A percentile compares a stretch with the other conserved stretches of the same genome.
Evolutionary conservation across 2,329 filamentous ascomycete species (phyloP).

Genomic region (Cytospora mali): DNA sequence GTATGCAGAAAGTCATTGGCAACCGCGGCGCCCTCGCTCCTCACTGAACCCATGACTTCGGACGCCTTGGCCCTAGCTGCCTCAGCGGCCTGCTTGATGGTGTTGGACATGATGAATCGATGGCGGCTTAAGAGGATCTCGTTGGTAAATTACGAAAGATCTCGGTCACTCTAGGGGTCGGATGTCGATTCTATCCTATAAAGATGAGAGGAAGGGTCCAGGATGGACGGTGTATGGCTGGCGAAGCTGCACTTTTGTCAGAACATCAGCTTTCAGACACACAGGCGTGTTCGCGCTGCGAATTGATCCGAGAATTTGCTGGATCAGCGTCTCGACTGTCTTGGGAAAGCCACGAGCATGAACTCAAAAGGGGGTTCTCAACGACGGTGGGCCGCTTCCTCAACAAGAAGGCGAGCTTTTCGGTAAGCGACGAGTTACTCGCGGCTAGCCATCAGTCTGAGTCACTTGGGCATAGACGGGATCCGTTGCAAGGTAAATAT

Average conservation of each 20-base stretch:
- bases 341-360: not conserved
- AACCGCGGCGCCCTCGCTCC: slow-evolving; percentile 48
- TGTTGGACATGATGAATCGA: slow-evolving; percentile 37
- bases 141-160: not conserved
- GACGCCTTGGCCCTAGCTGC: slow-evolving; percentile 56
- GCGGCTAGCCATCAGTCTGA: slow-evolving; percentile 5
- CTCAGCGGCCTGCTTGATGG: slow-evolving; percentile 60
- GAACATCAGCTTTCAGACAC: not conserved
- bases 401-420: slow-evolving; percentile 5
- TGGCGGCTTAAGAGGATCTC: not conserved
- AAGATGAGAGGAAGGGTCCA: not conserved
- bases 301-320: not conserved
- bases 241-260: slow-evolving; percentile 16
- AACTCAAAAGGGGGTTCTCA: not conserved
- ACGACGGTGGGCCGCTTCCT: slow-evolving; percentile 5
- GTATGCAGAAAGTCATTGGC: slow-evolving; percentile 73
- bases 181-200: not conserved
- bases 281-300: not conserved
- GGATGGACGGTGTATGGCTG: not conserved
- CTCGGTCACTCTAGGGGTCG: slow-evolving; percentile 6
- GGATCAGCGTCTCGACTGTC: not conserved
- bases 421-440: slow-evolving; percentile 16
- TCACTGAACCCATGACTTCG: slow-evolving; percentile 49
- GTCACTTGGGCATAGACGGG: not conserved
- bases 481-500: slow-evolving; percentile 3